Evolutionary conservation across 257 asterid species (phyloP).

Genomic region (Plantago major): DNA sequence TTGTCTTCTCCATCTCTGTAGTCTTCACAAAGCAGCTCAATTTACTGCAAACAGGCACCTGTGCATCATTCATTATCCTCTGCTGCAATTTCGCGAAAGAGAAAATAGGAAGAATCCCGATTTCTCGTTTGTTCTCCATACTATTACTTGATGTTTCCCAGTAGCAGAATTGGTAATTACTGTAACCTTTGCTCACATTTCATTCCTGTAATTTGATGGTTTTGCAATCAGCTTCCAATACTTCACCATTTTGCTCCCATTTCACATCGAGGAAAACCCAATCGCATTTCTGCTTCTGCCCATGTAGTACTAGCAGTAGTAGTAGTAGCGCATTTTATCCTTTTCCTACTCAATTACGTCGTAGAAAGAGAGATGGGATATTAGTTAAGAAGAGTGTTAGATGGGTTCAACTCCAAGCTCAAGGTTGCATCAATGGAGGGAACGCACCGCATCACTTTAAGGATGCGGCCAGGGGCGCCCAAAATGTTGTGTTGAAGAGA

Average conservation of each 20-base stretch:
- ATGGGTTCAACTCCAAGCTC: conserved; percentile 35
- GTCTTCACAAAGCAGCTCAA: too few relatives aligned
- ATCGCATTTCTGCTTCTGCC: conserved; percentile 33
- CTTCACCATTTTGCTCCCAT: conserved; percentile 32
- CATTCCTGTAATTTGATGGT: conserved; percentile 46
- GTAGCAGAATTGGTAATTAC: conserved; percentile 3
- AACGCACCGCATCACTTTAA: conserved; percentile 36
- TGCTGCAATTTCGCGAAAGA: too few relatives aligned
- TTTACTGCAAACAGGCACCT: too few relatives aligned
- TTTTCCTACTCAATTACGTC: conserved; percentile 13
- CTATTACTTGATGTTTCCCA: conserved; percentile 29
- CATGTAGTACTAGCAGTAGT: conserved; percentile 20
- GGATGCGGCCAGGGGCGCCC: conserved; percentile 44
- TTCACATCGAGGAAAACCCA: conserved; percentile 23
- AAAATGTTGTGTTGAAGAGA: conserved; percentile 51
- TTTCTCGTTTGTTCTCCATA: not conserved
- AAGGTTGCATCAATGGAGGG: conserved; percentile 48
- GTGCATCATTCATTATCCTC: too few relatives aligned
- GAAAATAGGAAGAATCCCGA: not conserved
- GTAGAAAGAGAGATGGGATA: conserved; percentile 13
- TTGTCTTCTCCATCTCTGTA: too few relatives aligned
- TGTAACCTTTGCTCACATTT: conserved; percentile 10
- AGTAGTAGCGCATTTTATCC: not conserved
- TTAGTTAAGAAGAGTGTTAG: conserved; percentile 29
- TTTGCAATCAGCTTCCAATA: conserved; percentile 38